Percentiles rank a stretch among this genome's conserved stretches.
Evolutionary conservation across 2,329 filamentous ascomycete genomes (phyloP).

Genomic region (Sclerotinia borealis): DNA sequence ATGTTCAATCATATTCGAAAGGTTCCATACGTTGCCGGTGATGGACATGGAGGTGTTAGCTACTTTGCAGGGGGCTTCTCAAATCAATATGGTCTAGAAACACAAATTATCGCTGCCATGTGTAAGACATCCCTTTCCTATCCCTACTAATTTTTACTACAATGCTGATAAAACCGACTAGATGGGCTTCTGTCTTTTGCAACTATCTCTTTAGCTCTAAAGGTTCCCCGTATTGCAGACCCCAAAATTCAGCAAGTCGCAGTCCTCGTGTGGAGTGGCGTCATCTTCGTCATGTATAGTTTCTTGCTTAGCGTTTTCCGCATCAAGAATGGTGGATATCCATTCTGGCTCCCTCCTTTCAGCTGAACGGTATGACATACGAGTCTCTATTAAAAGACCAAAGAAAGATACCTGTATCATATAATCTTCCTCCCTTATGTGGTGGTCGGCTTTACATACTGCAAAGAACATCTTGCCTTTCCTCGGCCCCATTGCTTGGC

Average conservation of each 20-base stretch:
- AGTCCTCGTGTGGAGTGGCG: conserved; percentile 70
- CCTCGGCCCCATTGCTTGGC: not conserved
- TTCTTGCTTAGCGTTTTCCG: conserved; percentile 92
- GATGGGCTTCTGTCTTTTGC: conserved; percentile 82
- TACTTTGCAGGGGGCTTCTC: conserved; percentile 93
- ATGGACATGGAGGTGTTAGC: conserved; percentile 77
- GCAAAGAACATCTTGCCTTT: conserved; percentile 1
- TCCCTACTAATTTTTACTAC: not conserved
- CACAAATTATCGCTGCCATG: conserved; percentile 87
- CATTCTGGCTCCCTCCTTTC: conserved; percentile 90
- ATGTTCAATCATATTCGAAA: conserved; percentile 99
- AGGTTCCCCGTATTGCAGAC: conserved; percentile 83
- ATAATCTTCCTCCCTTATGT: not conserved
- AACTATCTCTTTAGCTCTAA: conserved; percentile 83
- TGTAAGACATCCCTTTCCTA: conserved; percentile 56
- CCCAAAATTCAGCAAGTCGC: conserved; percentile 71
- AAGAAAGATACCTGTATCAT: conserved; percentile 8
- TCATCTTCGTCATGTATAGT: conserved; percentile 82
- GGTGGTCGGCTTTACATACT: conserved; percentile 8
- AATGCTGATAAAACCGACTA: conserved; percentile 30
- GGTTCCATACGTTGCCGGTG: conserved; percentile 82
- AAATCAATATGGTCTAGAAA: conserved; percentile 89
- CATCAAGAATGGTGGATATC: conserved; percentile 90
- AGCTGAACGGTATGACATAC: not conserved
- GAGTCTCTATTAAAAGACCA: not conserved